Percentiles rank a stretch among this genome's conserved stretches.
Conservation (phyloP, 345 rosid species). For the Lumnitzera littorea region DNA sequence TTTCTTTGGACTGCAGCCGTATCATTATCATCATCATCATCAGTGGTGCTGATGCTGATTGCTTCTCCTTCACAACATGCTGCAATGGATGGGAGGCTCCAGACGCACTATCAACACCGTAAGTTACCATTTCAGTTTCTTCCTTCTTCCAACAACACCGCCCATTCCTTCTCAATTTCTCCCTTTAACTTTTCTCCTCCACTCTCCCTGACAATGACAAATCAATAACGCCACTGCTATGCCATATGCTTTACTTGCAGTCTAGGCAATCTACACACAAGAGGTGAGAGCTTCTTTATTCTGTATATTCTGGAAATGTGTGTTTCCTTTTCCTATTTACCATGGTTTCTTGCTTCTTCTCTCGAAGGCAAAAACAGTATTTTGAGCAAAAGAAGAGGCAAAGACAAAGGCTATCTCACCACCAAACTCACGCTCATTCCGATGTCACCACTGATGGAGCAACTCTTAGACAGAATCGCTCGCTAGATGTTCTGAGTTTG, state of each 20-base stretch:
- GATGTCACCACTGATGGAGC: constrained; percentile 29
- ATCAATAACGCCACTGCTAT: no score
- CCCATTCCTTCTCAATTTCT: not conserved
- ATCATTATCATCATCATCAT: no score
- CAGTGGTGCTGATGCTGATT: no score
- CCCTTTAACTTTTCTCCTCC: not conserved
- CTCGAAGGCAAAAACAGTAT: constrained; percentile 70
- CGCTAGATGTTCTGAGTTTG: constrained; percentile 69
- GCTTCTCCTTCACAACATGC: constrained; percentile 21
- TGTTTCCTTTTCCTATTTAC: not conserved
- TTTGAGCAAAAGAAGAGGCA: constrained; percentile 77
- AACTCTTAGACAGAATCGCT: constrained; percentile 38
- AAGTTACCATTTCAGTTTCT: not conserved
- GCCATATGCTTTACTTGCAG: no score
- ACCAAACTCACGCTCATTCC: constrained; percentile 26
- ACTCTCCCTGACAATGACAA: not conserved
- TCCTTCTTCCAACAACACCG: not conserved
- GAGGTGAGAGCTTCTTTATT: no score
- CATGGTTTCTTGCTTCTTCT: constrained; percentile 1
- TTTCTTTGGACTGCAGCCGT: no score
- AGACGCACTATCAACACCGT: constrained; percentile 75
- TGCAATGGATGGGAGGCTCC: constrained; percentile 97
- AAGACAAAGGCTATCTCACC: constrained; percentile 9
- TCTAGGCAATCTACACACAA: no score
- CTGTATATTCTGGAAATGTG: no score